Percentiles rank a stretch among this genome's conserved stretches.
phyloP scores from a whole-genome alignment of 148 eudicot species.

The Rheum nobile region DNA sequence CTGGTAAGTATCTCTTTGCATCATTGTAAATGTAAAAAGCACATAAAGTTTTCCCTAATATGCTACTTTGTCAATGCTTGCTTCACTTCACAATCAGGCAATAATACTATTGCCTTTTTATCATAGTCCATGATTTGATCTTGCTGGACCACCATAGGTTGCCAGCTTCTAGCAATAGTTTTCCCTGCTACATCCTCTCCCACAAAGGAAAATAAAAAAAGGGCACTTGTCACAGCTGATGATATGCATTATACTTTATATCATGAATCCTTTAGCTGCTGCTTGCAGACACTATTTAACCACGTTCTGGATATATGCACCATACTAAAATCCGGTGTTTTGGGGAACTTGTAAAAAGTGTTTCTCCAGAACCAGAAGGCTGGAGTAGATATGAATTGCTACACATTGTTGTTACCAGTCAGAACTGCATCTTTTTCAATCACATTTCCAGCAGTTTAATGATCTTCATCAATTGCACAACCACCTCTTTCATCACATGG shows the following conservation, averaged over 20 bases:
- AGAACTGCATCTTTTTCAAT: not conserved
- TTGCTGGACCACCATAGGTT: not conserved
- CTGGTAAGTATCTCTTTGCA: conserved; percentile 37
- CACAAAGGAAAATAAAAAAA: not conserved
- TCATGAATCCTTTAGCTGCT: not conserved
- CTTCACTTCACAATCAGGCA: not conserved
- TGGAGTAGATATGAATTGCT: not conserved
- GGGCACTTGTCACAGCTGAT: not conserved
- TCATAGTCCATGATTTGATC: not conserved
- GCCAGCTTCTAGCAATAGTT: not conserved
- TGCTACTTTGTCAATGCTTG: not conserved
- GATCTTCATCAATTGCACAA: not conserved
- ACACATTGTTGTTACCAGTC: not conserved
- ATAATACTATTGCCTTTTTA: not conserved
- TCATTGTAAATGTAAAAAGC: not conserved
- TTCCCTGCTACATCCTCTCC: not conserved
- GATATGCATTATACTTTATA: not conserved
- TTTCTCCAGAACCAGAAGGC: not conserved
- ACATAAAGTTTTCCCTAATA: not conserved
- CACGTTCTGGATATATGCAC: not conserved
- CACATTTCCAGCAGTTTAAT: not conserved
- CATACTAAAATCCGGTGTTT: not conserved
- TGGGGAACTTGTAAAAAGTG: not conserved
- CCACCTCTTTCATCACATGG: not conserved
- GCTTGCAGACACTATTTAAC: not conserved